Evolutionary conservation across 805 yeast species (phyloP).

Genomic region (Isabelozyma heimii): DNA sequence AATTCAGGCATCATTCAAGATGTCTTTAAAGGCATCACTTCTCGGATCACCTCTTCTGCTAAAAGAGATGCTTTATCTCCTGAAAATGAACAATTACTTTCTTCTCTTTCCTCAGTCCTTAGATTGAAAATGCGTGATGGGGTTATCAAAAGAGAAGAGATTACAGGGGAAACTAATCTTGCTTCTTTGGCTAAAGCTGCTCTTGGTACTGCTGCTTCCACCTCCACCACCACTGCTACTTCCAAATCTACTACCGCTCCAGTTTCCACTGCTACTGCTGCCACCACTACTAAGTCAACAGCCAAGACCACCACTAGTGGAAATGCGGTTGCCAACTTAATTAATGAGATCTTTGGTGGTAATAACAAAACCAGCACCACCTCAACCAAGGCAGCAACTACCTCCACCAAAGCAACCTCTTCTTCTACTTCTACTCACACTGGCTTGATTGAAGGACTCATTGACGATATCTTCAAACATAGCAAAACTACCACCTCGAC

Average conservation of each 20-base stretch:
- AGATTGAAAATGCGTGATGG: neutral
- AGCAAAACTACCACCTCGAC: conserved; percentile 4
- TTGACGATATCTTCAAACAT: neutral
- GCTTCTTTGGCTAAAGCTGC: conserved; percentile 1
- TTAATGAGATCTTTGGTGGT: conserved; percentile 13
- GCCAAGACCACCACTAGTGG: conserved; percentile 5
- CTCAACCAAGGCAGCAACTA: neutral
- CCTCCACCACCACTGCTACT: conserved; percentile 7
- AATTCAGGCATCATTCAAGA: conserved; percentile 20
- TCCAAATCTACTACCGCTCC: conserved; percentile 4
- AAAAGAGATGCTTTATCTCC: neutral
- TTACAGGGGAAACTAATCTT: conserved; percentile 3
- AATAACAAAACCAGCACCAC: conserved; percentile 6
- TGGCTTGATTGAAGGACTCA: neutral
- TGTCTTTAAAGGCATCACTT: neutral
- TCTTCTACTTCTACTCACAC: neutral
- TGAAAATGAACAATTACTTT: neutral
- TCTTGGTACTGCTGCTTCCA: conserved; percentile 8
- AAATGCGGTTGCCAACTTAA: conserved; percentile 5
- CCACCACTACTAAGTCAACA: conserved; percentile 2
- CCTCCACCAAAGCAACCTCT: neutral
- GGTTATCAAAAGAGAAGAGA: conserved; percentile 1
- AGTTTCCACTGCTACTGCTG: neutral
- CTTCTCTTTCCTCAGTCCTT: neutral
- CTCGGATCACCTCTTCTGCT: neutral